A percentile compares a stretch with the other conserved stretches of the same genome.
phyloP scores from a whole-genome alignment of 495 filamentous ascomycete species.

The Neurospora sp. region DNA sequence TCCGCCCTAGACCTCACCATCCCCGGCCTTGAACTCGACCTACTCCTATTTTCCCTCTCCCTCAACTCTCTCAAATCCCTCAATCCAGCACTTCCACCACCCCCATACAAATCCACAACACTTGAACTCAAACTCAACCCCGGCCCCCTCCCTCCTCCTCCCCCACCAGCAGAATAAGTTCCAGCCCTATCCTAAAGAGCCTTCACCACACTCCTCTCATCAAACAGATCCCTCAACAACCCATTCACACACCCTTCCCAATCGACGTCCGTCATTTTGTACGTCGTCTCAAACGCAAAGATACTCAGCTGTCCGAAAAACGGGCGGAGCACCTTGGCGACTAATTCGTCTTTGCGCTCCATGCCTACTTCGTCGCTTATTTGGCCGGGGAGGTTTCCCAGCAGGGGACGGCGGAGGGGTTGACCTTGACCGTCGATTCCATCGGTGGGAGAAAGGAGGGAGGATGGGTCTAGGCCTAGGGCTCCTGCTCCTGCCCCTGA shows the following conservation, averaged over 20 bases:
- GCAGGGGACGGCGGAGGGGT: conserved; percentile 30
- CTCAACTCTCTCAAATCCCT: not conserved
- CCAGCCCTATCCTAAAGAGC: conserved; percentile 24
- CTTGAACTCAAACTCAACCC: not conserved
- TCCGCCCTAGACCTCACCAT: not conserved
- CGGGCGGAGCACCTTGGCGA: conserved; percentile 66
- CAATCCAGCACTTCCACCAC: not conserved
- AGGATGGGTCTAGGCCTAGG: not conserved
- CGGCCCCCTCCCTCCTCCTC: not conserved
- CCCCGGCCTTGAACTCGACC: not conserved
- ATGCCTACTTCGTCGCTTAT: conserved; percentile 40
- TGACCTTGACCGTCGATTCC: not conserved
- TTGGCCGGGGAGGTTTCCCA: conserved; percentile 30
- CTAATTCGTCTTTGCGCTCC: conserved; percentile 57
- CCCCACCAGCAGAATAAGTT: not conserved
- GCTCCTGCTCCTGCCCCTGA: not conserved
- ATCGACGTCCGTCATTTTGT: conserved; percentile 68
- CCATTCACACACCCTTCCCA: conserved; percentile 54
- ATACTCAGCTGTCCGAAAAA: conserved; percentile 91
- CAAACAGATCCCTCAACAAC: conserved; percentile 74
- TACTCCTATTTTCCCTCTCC: not conserved
- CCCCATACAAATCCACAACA: not conserved
- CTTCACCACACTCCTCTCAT: conserved; percentile 56
- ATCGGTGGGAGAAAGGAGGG: not conserved
- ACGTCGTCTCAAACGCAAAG: conserved; percentile 82